Base-by-base conservation (phyloP, 1,284 basidiomycete genomes). In the Naganishia sp. region DNA sequence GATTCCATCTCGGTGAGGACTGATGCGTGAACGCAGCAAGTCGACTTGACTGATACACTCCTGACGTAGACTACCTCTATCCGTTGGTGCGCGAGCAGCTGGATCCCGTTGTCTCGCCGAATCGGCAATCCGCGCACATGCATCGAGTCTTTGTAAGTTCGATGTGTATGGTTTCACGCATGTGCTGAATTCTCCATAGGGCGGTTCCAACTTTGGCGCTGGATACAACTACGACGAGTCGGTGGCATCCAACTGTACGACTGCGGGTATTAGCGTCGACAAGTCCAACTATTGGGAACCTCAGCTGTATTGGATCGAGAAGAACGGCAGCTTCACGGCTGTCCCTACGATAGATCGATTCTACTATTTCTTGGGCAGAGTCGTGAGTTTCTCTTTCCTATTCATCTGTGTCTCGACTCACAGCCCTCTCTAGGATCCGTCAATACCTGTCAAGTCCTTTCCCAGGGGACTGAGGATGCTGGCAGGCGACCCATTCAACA, bases 81-180 rank as follows among this genome's bases (percentile, higher is more conserved):
- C 44, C 63, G 18, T 42, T 64, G 33, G 63, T 64, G 7, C 28
- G 63, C 15, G 68, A 70, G 54, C 55, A 63, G n/a, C 55, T 70
- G 25, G 70, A 70, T 55, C 67, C 68, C 4, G 57, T 70, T 39
- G 33, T 70, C 16, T 63, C 46, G 42, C 70, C 70, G 45, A 70
- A 70, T 50, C 36, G 31, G 7, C 63, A 67, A 28, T 44, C 57
- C 9, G 2, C 31, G 6, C 70, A 70, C 65, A 69, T 70, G 68
- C 70, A 70, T 43, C 50, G 54, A 11, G 59, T 70, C 46, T 48
- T 63, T 21, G 69, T 65, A 57, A 31, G 55, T 21, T 33, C 4
- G 21, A 45, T 33, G 23, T 42, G 13, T 43, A n/a, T 36, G 33
- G 2, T 13, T 16, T 6, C 15, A 44, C 11, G 52, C 48, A 39